Evolutionary conservation across 2,329 filamentous ascomycete species (phyloP), one percentile per base, ranked within the genome.

Genomic region (Mycosphaerella arachidis): DNA sequence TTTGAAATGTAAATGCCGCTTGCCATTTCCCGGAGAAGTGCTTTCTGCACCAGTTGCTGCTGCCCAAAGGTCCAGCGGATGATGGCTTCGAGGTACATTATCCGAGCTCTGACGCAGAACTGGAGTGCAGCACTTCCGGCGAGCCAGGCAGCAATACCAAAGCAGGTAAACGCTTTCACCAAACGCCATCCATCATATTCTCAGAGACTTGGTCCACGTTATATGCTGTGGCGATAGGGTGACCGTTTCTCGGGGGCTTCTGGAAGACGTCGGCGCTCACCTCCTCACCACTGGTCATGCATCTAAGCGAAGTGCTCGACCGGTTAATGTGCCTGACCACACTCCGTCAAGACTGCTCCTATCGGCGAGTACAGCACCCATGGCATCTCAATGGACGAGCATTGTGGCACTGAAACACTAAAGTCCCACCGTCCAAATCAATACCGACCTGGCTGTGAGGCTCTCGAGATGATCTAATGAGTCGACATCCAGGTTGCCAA

Each of bases 61-160:
- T 53, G 50, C 50, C 50, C 50, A 37, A 53, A n/a, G 50, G 50
- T 29, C 30, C 29, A 37, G 50, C 50, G 50, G 40, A 53, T 37
- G 24, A 53, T 53, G 51, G 51, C 51, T 37, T 35, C 16, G n/a
- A 53, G 30, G 51, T 53, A 35, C 30, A 27, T 30, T 52, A 52
- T 52, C 48, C 48, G 48, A 52, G 48, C 48, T 29, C 48, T 52
- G 48, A 33, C 48, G 24, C 48, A 52, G 33, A 12, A 8, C 5
- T 12, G 31, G 12, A 35, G 7, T 2, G 31, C 31, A 35, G 31
- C 31, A 35, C 31, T 35, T 5, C 12, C 31, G 31, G 31, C 31
- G 31, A 35, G 31, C 12, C 31, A 35, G 31, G 31, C 31, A 35
- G 31, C 31, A 35, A 35, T 52, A 29, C 27, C 48, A 27, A 30